Conservation (phyloP, 208 protist species). For the Crithidia thermophila region DNA sequence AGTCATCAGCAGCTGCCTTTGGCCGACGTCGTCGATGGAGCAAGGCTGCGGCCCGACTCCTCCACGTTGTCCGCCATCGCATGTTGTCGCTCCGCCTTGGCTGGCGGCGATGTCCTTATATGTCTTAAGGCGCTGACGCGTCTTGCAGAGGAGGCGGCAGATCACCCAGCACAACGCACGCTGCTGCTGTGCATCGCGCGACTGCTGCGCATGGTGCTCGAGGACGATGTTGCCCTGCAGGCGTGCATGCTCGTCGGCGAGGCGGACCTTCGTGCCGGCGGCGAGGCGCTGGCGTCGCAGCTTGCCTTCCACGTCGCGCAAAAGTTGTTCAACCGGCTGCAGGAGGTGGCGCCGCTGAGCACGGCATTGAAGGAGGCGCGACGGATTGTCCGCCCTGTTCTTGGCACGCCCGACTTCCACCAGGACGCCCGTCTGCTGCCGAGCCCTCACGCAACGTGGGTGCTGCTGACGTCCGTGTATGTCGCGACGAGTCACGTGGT, state of each 20-base stretch:
- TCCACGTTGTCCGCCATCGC: slow-evolving; percentile 14
- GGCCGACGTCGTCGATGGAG: neutral
- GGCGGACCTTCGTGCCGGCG: no score
- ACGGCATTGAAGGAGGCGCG: slow-evolving; percentile 17
- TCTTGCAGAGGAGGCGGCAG: slow-evolving; percentile 5
- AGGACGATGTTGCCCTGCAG: slow-evolving; percentile 4
- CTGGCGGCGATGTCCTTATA: neutral
- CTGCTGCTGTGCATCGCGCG: slow-evolving; percentile 15
- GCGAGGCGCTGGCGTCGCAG: no score
- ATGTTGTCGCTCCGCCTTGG: neutral
- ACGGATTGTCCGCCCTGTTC: slow-evolving; percentile 2
- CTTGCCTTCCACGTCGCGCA: slow-evolving; percentile 3
- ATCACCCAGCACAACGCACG: slow-evolving; percentile 12
- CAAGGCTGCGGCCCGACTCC: slow-evolving; percentile 24
- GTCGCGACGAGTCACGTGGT: slow-evolving; percentile 28
- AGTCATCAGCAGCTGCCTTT: neutral
- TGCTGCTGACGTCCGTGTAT: slow-evolving; percentile 45
- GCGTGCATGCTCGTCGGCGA: neutral
- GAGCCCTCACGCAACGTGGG: slow-evolving; percentile 13
- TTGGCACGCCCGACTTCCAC: neutral
- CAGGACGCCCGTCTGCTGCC: neutral
- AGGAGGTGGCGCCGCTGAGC: slow-evolving; percentile 30
- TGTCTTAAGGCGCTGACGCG: slow-evolving; percentile 23
- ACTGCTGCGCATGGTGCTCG: slow-evolving; percentile 22
- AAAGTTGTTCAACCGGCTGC: slow-evolving; percentile 30